A percentile compares a stretch with the other conserved stretches of the same genome.
Evolutionary conservation across 1,139 yeast genomes (phyloP).

Genomic region (Candida sanyaensis): DNA sequence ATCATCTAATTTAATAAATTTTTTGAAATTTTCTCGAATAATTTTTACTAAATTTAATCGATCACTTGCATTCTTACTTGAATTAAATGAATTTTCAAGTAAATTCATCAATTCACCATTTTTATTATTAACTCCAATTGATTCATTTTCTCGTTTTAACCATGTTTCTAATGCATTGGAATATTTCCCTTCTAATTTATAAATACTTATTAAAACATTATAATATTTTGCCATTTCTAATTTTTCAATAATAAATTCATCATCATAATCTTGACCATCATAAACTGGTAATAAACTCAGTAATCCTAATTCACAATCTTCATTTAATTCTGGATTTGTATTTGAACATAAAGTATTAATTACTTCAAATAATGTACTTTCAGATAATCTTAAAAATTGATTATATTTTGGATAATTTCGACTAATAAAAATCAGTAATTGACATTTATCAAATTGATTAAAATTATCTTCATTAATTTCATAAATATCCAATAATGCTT

Average conservation of each 20-base stretch:
- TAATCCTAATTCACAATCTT: constrained; percentile 73
- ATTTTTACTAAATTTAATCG: constrained; percentile 33
- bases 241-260: constrained; percentile 46
- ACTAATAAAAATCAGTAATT: constrained; percentile 68
- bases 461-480: constrained; percentile 33
- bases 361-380: constrained; percentile 50
- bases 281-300: constrained; percentile 66
- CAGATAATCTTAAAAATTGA: constrained; percentile 74
- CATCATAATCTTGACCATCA: constrained; percentile 52
- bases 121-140: constrained; percentile 3
- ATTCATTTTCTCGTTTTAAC: constrained; percentile 20
- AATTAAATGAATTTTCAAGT: constrained; percentile 40
- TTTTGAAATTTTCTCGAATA: constrained; percentile 37
- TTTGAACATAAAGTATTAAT: constrained; percentile 53
- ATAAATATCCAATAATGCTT: constrained; percentile 59
- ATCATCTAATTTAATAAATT: constrained; percentile 36
- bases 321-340: constrained; percentile 35
- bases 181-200: constrained; percentile 52
- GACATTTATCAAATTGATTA: constrained; percentile 33
- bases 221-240: constrained; percentile 56
- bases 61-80: constrained; percentile 31
- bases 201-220: constrained; percentile 59
- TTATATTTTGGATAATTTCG: constrained; percentile 77
- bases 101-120: constrained; percentile 22
- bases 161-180: constrained; percentile 49